Percentiles rank a stretch among this genome's conserved stretches.
Conservation (phyloP, 129 eudicot species). For the Ambrosia trifida region DNA sequence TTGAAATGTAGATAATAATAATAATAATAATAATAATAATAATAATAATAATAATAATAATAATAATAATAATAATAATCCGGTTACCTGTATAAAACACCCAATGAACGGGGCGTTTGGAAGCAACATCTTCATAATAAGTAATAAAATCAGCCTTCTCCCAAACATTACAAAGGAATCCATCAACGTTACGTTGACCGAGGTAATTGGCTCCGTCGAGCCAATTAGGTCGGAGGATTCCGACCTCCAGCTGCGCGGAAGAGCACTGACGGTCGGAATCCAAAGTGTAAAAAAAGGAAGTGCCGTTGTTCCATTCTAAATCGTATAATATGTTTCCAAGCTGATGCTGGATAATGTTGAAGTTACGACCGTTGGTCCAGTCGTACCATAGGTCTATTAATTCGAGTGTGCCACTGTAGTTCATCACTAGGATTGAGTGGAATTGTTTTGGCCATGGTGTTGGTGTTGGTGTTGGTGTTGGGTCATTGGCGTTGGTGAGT, state of each 20-base stretch:
- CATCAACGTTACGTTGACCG: constrained; percentile 55
- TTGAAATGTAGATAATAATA: background rate
- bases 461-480: constrained; percentile 52
- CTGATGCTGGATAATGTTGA: constrained; percentile 75
- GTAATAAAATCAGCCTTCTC: constrained; percentile 73
- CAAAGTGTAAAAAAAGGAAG: constrained; percentile 49
- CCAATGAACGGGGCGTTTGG: constrained; percentile 81
- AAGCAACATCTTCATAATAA: constrained; percentile 72
- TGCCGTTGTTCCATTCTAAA: constrained; percentile 82
- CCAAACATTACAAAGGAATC: constrained; percentile 72
- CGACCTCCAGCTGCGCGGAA: constrained; percentile 45
- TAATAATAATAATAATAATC: background rate
- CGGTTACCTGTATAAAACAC: constrained; percentile 62
- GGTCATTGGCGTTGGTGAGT: background rate
- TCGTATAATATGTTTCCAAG: constrained; percentile 62
- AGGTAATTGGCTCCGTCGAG: constrained; percentile 70
- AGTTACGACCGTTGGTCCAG: constrained; percentile 87
- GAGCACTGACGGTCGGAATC: constrained; percentile 32
- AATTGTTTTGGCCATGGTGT: constrained; percentile 71
- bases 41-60: background rate
- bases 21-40: background rate
- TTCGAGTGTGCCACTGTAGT: constrained; percentile 45
- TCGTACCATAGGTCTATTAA: constrained; percentile 85
- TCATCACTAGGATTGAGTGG: constrained; percentile 64
- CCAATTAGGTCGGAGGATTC: constrained; percentile 87